phyloP scores from a whole-genome alignment of 306 rosid species.

The Prunus mira region DNA sequence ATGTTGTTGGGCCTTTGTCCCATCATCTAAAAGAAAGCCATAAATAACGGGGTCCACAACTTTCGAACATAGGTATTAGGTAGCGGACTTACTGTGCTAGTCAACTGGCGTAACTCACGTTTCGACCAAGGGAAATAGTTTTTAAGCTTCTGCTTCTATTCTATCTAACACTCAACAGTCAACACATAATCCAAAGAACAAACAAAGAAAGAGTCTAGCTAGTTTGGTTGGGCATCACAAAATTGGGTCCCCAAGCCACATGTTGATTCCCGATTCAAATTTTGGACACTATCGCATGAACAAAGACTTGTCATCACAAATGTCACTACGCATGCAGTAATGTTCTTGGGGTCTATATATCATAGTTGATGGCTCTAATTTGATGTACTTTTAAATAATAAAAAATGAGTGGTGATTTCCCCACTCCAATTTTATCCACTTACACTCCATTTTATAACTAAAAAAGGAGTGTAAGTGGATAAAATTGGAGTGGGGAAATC shows the following conservation, averaged over 20 bases:
- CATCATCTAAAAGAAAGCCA: neutral
- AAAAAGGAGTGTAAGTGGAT: no score
- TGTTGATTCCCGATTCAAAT: constrained; percentile 27
- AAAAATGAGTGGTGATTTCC: no score
- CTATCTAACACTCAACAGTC: neutral
- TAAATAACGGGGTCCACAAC: neutral
- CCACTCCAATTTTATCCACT: no score
- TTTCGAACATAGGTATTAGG: neutral
- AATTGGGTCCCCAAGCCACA: constrained; percentile 27
- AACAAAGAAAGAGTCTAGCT: neutral
- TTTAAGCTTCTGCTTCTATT: neutral
- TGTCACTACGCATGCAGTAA: constrained; percentile 8
- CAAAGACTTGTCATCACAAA: constrained; percentile 21
- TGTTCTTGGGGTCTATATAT: neutral
- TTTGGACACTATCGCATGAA: constrained; percentile 25
- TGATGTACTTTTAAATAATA: neutral
- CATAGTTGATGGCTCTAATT: neutral
- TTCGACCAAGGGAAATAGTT: neutral
- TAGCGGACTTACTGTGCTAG: accelerated
- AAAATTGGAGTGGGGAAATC: no score
- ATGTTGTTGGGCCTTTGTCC: neutral
- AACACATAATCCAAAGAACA: neutral
- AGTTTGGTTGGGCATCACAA: constrained; percentile 1
- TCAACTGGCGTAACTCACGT: no score
- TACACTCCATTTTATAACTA: no score